Percentiles rank a stretch among this genome's conserved stretches.
Conservation (phyloP, 2,329 filamentous ascomycete genomes). For the Colletotrichum sp. region DNA sequence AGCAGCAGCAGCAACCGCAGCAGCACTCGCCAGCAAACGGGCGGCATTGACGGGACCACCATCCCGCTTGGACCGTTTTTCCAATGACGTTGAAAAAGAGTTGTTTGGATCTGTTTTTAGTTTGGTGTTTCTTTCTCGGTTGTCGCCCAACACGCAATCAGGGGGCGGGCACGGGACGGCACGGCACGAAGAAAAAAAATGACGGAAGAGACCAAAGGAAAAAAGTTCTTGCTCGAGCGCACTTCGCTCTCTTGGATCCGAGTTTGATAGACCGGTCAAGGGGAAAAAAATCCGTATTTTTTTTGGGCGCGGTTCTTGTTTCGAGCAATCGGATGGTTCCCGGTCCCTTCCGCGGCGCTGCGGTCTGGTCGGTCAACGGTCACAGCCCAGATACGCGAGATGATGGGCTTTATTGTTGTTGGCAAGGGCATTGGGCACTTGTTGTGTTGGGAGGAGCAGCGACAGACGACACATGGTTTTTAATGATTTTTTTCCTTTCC, state of each 20-base stretch:
- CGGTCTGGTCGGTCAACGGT: not conserved
- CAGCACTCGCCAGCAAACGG: not conserved
- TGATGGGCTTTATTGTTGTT: not conserved
- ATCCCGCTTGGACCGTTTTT: not conserved
- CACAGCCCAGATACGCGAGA: not conserved
- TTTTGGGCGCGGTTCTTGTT: not conserved
- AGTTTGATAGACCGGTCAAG: not conserved
- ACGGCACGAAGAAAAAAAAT: not conserved
- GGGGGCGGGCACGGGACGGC: not conserved
- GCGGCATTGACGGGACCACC: not conserved
- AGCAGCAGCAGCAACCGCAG: not conserved
- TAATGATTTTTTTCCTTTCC: not conserved
- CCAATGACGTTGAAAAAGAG: not conserved
- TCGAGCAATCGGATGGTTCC: conserved; percentile 1
- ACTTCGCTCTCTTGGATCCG: not conserved
- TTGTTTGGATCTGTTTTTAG: not conserved
- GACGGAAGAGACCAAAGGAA: not conserved
- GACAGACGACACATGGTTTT: not conserved
- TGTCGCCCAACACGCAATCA: not conserved
- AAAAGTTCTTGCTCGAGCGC: not conserved
- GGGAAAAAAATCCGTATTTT: not conserved
- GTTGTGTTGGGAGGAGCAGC: not conserved
- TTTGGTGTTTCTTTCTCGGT: not conserved
- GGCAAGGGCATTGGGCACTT: not conserved
- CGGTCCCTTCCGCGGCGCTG: not conserved